Evolutionary conservation across 1,284 basidiomycete species (phyloP).

Genomic region (Puccinia novopanici): DNA sequence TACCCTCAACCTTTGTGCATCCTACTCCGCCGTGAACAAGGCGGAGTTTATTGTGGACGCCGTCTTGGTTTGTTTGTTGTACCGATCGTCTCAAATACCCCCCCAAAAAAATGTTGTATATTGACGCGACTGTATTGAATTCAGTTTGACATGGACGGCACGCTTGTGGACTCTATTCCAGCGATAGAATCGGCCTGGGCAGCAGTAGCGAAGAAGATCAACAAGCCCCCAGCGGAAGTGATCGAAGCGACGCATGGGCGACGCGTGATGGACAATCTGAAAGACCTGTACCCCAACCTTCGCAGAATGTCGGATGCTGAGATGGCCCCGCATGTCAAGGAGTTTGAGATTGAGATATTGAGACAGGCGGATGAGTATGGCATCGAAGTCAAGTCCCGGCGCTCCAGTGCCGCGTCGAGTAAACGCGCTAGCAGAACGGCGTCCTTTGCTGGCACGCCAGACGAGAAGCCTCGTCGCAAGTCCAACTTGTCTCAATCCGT

Average conservation of each 20-base stretch:
- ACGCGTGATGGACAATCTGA: conserved; percentile 70
- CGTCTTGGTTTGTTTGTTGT: conserved; percentile 51
- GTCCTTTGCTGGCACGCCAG: conserved; percentile 50
- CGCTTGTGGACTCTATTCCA: conserved; percentile 72
- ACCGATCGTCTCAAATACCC: not conserved
- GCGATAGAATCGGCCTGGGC: conserved; percentile 79
- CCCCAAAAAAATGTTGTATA: conserved; percentile 24
- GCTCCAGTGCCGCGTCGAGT: conserved; percentile 52
- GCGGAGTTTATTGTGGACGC: conserved; percentile 56
- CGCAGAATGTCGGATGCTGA: conserved; percentile 63
- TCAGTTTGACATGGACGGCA: conserved; percentile 59
- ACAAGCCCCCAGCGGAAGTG: conserved; percentile 66
- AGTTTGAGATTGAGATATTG: conserved; percentile 72
- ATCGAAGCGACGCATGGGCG: conserved; percentile 75
- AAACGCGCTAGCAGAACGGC: conserved; percentile 9
- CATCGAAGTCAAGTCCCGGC: conserved; percentile 55
- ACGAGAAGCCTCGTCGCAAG: conserved; percentile 43
- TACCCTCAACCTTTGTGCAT: conserved; percentile 32
- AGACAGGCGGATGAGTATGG: conserved; percentile 71
- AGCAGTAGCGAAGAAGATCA: conserved; percentile 71
- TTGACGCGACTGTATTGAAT: too few relatives aligned
- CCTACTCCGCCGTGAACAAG: conserved; percentile 53
- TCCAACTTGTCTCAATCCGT: conserved; percentile 52
- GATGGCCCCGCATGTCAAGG: conserved; percentile 69
- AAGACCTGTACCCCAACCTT: conserved; percentile 67